Percentiles rank a stretch among this genome's conserved stretches.
phyloP scores from a whole-genome alignment of 192 early-diverging fungal genomes.

The Coemansia javaensis region DNA sequence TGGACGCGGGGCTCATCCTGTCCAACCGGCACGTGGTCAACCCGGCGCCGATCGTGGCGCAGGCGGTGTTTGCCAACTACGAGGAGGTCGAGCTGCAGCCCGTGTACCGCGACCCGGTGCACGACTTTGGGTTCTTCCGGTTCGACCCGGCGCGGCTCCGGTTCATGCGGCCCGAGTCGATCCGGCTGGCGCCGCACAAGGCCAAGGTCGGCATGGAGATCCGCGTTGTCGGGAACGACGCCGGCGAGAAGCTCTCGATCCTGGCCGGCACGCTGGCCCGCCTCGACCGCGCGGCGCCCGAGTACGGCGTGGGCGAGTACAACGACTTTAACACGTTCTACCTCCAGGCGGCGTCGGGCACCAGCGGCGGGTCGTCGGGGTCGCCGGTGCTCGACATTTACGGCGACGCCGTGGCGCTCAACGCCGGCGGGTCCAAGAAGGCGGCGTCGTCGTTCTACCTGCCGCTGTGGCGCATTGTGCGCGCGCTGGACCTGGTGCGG shows the following conservation, averaged over 20 bases:
- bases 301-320: conserved; percentile 69
- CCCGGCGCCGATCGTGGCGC: conserved; percentile 64
- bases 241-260: conserved; percentile 76
- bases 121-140: conserved; percentile 79
- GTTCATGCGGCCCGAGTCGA: conserved; percentile 30
- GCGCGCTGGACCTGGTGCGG: conserved; percentile 60
- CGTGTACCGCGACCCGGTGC: conserved; percentile 74
- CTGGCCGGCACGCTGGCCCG: conserved; percentile 70
- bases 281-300: conserved; percentile 69
- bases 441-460: conserved; percentile 68
- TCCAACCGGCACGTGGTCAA: conserved; percentile 78
- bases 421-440: conserved; percentile 62
- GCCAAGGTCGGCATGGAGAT: conserved; percentile 76
- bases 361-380: conserved; percentile 73
- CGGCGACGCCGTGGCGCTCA: conserved; percentile 73
- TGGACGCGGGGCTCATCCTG: conserved; percentile 62
- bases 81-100: conserved; percentile 72
- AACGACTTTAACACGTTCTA: conserved; percentile 86
- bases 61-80: conserved; percentile 69
- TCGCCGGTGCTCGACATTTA: conserved; percentile 77
- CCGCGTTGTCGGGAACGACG: conserved; percentile 74
- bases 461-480: conserved; percentile 66
- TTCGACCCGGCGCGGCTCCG: conserved; percentile 59
- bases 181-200: conserved; percentile 61
- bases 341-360: conserved; percentile 70